Evolutionary conservation across 768 basidiomycete genomes (phyloP).

Genomic region (Pleurotus platypus): DNA sequence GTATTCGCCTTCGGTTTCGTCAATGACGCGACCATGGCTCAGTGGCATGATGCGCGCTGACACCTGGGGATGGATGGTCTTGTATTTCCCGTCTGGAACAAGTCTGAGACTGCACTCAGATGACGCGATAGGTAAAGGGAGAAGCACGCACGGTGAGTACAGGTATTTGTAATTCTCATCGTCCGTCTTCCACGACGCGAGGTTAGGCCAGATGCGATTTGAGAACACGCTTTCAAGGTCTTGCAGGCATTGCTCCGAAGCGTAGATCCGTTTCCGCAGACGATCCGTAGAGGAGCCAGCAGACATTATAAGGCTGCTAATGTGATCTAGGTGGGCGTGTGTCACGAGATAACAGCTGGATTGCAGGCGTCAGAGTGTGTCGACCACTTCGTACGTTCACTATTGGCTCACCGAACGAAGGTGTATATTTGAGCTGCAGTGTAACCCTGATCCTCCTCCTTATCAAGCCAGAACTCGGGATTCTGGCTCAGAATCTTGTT

Average conservation of each 20-base stretch:
- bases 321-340: conserved; percentile 91
- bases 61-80: conserved; percentile 46
- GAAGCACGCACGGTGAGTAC: conserved; percentile 56
- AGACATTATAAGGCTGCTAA: conserved; percentile 75
- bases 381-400: neutral
- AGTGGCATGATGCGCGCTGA: conserved; percentile 67
- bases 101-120: conserved; percentile 34
- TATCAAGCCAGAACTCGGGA: conserved; percentile 48
- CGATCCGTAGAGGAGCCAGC: conserved; percentile 69
- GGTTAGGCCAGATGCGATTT: conserved; percentile 80
- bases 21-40: conserved; percentile 55
- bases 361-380: conserved; percentile 1
- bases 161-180: conserved; percentile 58
- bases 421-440: conserved; percentile 53
- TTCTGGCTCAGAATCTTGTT: conserved; percentile 52
- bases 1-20: conserved; percentile 53
- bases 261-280: conserved; percentile 60
- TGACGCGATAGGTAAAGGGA: conserved; percentile 8
- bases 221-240: conserved; percentile 73
- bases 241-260: conserved; percentile 54
- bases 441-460: conserved; percentile 17
- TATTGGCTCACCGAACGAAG: conserved; percentile 38
- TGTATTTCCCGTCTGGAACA: conserved; percentile 48
- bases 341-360: conserved; percentile 79
- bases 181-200: conserved; percentile 70